Base-by-base conservation (phyloP, 345 rosid species). In the Brassica cretica region DNA sequence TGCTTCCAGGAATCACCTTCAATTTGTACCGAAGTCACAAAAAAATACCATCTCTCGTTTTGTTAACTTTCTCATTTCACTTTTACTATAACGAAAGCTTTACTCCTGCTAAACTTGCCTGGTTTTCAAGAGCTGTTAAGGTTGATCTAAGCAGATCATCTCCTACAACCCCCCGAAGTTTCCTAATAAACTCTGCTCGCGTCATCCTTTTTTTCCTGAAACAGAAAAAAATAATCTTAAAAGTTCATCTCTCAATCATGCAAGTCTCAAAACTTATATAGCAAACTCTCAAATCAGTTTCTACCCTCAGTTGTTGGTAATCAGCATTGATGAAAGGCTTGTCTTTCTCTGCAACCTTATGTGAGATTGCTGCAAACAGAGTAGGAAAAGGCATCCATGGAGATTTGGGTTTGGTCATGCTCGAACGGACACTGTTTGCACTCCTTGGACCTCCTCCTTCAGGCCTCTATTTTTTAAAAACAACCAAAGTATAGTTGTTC, bases 351-450 rank as follows among this genome's bases (percentile, higher is more conserved):
- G 92, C 77, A 75, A 95, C 82, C 84, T 87, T 89, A 61, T 76
- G 80, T 6, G 94, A 80, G 60, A 95, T 90, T 16, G 93, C 96
- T 76, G 93, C 88, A 87, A 95, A 93, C 82, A 95, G 71, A 85
- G 76, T 79, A 8, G 94, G 89, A 63, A 95, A 91, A 61, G 99
- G 96, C 96, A 96, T 88, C 93, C 94, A 93, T 24, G 99, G 99
- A 24, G 97, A 96, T 74, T 84, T 80, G 3, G 85, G 84, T 68
- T 79, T 90, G 14, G 86, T 81, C 53, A 79, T 77, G 82, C 87
- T 87, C 30, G 95, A 88, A 73, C 86, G 84, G 1, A 80, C 76
- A 74, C 89, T 89, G 75, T 87, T 82, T 58, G 88, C 87, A 55
- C 87, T 91, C 56, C 56, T 16, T 64, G 70, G 73, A 59, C 88